Evolutionary conservation across 331 rosid genomes (phyloP).

Genomic region (Acacia concinna): DNA sequence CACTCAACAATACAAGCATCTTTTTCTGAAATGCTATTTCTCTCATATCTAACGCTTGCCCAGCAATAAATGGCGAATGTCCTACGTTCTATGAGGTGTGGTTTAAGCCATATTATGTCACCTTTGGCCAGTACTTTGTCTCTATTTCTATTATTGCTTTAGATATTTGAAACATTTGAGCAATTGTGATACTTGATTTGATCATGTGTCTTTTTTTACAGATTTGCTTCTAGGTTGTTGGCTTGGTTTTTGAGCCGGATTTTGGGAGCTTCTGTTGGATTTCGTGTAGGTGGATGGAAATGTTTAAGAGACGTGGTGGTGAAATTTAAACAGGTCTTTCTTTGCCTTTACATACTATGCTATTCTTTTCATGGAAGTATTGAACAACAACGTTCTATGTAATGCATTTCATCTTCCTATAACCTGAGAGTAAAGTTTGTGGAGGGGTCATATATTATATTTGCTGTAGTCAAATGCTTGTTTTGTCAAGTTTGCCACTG

Average conservation of each 20-base stretch:
- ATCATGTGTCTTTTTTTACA: constrained; percentile 36
- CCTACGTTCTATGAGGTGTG: constrained; percentile 7
- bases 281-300: constrained; percentile 96
- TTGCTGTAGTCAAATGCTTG: background rate
- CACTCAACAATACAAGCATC: background rate
- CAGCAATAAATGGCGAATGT: constrained; percentile 5
- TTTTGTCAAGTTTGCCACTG: background rate
- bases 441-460: no score
- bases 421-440: constrained; percentile 6
- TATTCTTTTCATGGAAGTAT: constrained; percentile 18
- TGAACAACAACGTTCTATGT: constrained; percentile 20
- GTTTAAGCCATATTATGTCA: constrained; percentile 12
- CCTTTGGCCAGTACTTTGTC: constrained; percentile 1
- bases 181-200: constrained; percentile 25
- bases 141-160: background rate
- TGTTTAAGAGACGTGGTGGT: constrained; percentile 82
- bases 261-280: constrained; percentile 84
- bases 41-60: background rate
- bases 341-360: constrained; percentile 29
- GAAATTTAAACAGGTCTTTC: constrained; percentile 83
- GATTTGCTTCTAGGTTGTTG: constrained; percentile 82
- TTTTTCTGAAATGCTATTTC: background rate
- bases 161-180: constrained; percentile 19
- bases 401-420: constrained; percentile 16
- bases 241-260: constrained; percentile 90